Base-by-base conservation (phyloP, 345 rosid species). In the Pistacia vera region DNA sequence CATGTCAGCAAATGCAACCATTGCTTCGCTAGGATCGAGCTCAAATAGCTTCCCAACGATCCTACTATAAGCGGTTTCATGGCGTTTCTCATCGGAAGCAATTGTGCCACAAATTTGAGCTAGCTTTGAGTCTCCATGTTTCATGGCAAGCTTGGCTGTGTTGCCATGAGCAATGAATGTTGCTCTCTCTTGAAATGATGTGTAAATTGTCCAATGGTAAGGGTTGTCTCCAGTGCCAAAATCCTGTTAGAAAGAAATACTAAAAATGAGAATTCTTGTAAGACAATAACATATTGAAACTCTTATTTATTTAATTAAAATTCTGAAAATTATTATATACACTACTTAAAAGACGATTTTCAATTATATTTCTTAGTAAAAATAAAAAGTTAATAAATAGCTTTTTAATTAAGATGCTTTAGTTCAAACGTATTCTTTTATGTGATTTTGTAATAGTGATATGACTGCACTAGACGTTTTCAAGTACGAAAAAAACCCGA, bases 171-270 rank as follows among this genome's bases (percentile, higher is more conserved):
- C 81, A 35, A 84, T 30, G 33, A 30, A 30, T 30, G 33, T 30
- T 30, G 33, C 33, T 30, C 33, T 30, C 33, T 30, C 33, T 79
- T 84, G 87, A 63, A 84, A 84, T 52, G 85, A 76, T 56, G 87
- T 81, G 81, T 84, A 84, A 63, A 84, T 84, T 66, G 79, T 78
- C 38, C 79, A 81, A 38, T 76, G 79, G 82, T 84, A 84, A 22
- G 87, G 87, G 51, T 63, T 79, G 49, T 81, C 81, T 56, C 78
- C 85, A 2, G 75, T 70, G 12, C 56, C 61, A 0, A 74, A 77
- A 66, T 84, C 83, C 87, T 84, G 58, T 17, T 5, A 71, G 14
- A 57, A 14, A 22, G 4, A 14, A 22, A 30, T 18, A 71, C 61
- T 48, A 20, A 61, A 46, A 6, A 46, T 6, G 11, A 46, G 7